A percentile compares a stretch with the other conserved stretches of the same genome.
Conservation (phyloP, 768 basidiomycete species). For the Boletus reticuloceps region DNA sequence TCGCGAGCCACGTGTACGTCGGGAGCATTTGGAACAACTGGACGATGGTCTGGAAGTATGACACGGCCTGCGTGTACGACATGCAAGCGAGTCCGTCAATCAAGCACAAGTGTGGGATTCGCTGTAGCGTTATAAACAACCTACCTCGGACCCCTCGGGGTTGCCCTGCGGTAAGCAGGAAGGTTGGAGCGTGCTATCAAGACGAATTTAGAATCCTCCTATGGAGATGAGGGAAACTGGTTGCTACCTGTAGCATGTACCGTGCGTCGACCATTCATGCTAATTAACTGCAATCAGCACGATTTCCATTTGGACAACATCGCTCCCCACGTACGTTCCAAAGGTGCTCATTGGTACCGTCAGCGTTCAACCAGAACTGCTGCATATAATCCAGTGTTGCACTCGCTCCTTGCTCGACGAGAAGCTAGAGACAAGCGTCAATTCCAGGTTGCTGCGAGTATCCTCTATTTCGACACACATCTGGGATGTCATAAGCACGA, state of each 20-base stretch:
- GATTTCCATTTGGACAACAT: neutral
- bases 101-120: neutral
- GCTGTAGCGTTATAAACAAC: neutral
- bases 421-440: constrained; percentile 40
- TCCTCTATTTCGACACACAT: constrained; percentile 28
- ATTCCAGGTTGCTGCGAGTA: neutral
- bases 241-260: constrained; percentile 43
- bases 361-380: constrained; percentile 60
- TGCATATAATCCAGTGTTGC: constrained; percentile 61
- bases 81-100: neutral
- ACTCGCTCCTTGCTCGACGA: constrained; percentile 51
- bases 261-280: constrained; percentile 74
- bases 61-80: constrained; percentile 48
- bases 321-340: constrained; percentile 55
- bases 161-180: constrained; percentile 58
- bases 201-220: neutral
- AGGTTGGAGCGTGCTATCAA: constrained; percentile 51
- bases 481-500: constrained; percentile 42
- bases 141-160: constrained; percentile 57
- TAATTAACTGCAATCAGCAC: constrained; percentile 19
- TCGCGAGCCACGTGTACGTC: constrained; percentile 68
- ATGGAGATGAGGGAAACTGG: neutral
- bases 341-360: constrained; percentile 59
- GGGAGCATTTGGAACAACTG: constrained; percentile 64
- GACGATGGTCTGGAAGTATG: constrained; percentile 59